Conservation (phyloP, 2,329 filamentous ascomycete genomes). For the Colletotrichum theobromicola region DNA sequence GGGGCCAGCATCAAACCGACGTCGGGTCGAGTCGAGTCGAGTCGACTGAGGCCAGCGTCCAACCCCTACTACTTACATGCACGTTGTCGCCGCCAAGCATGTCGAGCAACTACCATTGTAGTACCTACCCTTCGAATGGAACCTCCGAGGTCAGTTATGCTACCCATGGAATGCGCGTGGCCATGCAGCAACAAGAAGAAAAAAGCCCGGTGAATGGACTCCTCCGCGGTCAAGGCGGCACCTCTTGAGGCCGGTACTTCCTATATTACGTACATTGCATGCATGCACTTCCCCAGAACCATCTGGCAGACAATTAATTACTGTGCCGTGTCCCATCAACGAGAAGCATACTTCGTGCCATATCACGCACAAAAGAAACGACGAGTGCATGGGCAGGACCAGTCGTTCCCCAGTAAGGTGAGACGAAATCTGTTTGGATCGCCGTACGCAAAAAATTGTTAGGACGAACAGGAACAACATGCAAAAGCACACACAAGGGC, state of each 20-base stretch:
- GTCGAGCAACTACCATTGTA: background rate
- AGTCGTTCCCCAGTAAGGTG: conserved; percentile 1
- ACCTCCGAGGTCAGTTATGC: background rate
- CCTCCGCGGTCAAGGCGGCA: background rate
- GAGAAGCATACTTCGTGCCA: background rate
- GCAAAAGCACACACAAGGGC: background rate
- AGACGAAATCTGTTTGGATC: conserved; percentile 9
- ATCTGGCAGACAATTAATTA: background rate
- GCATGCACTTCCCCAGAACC: conserved; percentile 12
- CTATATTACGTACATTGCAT: conserved; percentile 15
- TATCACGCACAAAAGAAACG: background rate
- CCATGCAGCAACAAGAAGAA: background rate
- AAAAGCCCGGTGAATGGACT: conserved; percentile 3
- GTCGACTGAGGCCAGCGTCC: background rate
- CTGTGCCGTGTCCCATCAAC: background rate
- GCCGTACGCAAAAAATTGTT: background rate
- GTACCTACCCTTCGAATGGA: background rate
- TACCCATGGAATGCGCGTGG: background rate
- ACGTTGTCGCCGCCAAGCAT: background rate
- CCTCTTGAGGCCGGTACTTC: conserved; percentile 13
- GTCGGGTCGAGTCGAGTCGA: background rate
- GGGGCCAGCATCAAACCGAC: background rate
- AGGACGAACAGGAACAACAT: background rate
- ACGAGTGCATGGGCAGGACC: background rate
- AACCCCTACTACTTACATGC: background rate